These are phyloP conservation scores for Pseudopyrenochaeta lycopersici DNA, from an alignment of 2,329 filamentous ascomycete genomes.

Conservation along the genomic window DNA sequence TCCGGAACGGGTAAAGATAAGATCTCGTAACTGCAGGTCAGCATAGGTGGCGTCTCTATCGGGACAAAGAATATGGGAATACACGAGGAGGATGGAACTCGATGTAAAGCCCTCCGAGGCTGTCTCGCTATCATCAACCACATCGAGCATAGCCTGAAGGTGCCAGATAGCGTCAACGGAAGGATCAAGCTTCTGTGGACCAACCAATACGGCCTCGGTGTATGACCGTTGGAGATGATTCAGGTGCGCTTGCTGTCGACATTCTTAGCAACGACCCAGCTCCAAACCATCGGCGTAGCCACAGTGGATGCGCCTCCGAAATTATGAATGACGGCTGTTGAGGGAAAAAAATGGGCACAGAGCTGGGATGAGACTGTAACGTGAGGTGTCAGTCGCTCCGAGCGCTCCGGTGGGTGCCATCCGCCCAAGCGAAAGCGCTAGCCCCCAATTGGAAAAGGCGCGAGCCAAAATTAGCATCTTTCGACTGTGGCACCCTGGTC, in stretches of 20 bases:
- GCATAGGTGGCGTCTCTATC: slow-evolving; percentile 25
- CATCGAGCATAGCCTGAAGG: slow-evolving; percentile 9
- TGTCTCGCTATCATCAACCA: slow-evolving; percentile 23
- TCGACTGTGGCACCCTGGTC: slow-evolving; percentile 4
- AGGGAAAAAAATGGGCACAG: slow-evolving; percentile 11
- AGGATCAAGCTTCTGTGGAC: not conserved
- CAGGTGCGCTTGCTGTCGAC: slow-evolving; percentile 15
- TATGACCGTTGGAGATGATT: slow-evolving; percentile 10
- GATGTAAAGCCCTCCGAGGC: slow-evolving; percentile 7
- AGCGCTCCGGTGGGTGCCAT: slow-evolving; percentile 5
- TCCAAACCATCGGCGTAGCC: slow-evolving; percentile 6
- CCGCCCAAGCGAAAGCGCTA: slow-evolving; percentile 9
- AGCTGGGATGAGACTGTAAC: slow-evolving; percentile 21
- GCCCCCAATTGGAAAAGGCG: slow-evolving; percentile 7
- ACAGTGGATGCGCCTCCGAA: slow-evolving; percentile 18
- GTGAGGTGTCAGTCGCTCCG: slow-evolving; percentile 19
- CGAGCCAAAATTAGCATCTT: slow-evolving; percentile 20
- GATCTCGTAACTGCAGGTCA: slow-evolving; percentile 33
- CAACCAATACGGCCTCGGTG: slow-evolving; percentile 1
- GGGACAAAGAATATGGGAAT: slow-evolving; percentile 13
- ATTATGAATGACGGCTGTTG: slow-evolving; percentile 14
- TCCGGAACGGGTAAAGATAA: slow-evolving; percentile 17
- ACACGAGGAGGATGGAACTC: slow-evolving; percentile 12
- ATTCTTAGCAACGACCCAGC: slow-evolving; percentile 11
- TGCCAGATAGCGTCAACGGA: not conserved